Evolutionary conservation across 2,329 filamentous ascomycete species (phyloP).

Genomic region (Fusarium phyllophilum): DNA sequence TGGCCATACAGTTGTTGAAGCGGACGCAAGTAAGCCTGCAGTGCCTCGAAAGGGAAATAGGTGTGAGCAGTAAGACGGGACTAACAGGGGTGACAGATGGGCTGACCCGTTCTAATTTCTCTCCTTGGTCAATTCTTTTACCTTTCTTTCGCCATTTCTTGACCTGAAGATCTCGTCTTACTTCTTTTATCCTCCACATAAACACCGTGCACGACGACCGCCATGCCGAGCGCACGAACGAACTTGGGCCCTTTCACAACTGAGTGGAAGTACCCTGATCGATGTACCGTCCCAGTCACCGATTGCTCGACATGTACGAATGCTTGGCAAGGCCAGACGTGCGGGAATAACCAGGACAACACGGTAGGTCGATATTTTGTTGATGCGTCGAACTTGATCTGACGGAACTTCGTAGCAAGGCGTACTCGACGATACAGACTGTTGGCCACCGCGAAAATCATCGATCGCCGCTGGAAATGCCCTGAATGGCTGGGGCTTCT

Average conservation of each 20-base stretch:
- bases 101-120: neutral
- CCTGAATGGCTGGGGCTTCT: constrained; percentile 1
- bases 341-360: neutral
- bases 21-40: neutral
- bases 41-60: neutral
- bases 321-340: neutral
- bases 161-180: neutral
- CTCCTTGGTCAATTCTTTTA: neutral
- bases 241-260: constrained; percentile 4
- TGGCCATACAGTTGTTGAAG: neutral
- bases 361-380: neutral
- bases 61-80: neutral
- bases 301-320: neutral
- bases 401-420: neutral
- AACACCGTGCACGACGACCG: too few relatives aligned
- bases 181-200: neutral
- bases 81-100: neutral
- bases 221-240: neutral
- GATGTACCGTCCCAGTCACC: neutral
- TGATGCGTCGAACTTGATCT: neutral
- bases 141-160: neutral
- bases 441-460: neutral
- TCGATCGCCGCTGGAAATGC: neutral
- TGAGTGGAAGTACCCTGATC: neutral
- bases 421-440: neutral